Evolutionary conservation across 2,329 filamentous ascomycete genomes (phyloP).

Genomic region (Epichloe coenophiala): DNA sequence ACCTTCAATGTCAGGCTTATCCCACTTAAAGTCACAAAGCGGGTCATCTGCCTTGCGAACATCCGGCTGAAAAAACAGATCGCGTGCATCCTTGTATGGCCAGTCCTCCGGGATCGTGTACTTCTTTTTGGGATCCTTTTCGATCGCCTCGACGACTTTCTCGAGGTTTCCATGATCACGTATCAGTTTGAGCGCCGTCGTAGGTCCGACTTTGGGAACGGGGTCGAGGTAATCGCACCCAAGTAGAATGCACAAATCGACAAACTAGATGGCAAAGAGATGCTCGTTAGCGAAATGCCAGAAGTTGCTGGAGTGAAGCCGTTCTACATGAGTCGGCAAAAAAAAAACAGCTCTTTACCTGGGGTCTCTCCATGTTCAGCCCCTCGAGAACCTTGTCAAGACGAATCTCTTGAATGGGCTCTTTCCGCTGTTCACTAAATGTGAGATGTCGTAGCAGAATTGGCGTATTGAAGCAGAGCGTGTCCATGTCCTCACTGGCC

Average conservation of each 20-base stretch:
- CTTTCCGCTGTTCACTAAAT: conserved; percentile 93
- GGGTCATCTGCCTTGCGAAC: conserved; percentile 72
- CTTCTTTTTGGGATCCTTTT: conserved; percentile 66
- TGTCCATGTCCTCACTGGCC: conserved; percentile 98
- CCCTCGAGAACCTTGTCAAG: conserved; percentile 78
- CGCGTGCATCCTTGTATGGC: conserved; percentile 84
- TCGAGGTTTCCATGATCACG: conserved; percentile 83
- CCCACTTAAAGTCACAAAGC: conserved; percentile 96
- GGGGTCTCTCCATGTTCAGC: conserved; percentile 71
- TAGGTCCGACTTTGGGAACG: conserved; percentile 85
- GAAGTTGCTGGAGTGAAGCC: neutral
- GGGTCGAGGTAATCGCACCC: conserved; percentile 97
- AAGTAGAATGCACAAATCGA: conserved; percentile 93
- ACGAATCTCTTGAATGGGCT: conserved; percentile 92
- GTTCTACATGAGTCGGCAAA: neutral
- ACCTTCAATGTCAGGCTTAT: conserved; percentile 79
- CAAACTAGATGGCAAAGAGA: conserved; percentile 47
- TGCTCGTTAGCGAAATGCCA: conserved; percentile 5
- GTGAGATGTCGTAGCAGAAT: conserved; percentile 87
- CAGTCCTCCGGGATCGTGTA: conserved; percentile 88
- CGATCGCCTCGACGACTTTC: conserved; percentile 67
- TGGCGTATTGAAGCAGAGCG: conserved; percentile 84
- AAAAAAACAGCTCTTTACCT: conserved; percentile 37
- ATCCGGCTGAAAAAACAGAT: conserved; percentile 84
- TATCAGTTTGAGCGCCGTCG: conserved; percentile 85